These are phyloP conservation scores for Pseudocercospora vitis DNA, from an alignment of 2,329 filamentous ascomycete genomes.

Conservation along the genomic window DNA sequence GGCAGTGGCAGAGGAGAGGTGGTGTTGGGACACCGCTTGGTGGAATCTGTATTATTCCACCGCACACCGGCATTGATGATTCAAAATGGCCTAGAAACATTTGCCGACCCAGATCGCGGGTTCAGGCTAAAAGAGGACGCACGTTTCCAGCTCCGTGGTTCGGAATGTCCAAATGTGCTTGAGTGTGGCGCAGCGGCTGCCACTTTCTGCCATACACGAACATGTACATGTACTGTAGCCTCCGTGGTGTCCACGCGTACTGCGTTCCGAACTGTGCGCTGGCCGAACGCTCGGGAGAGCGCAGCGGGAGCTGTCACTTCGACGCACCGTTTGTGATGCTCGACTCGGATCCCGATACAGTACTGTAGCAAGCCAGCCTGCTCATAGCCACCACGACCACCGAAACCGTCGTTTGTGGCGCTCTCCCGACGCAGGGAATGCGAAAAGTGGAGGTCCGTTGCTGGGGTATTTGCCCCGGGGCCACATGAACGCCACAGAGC, in stretches of 20 bases:
- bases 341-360: slow-evolving; percentile 1
- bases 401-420: not conserved
- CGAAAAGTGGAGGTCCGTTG: not conserved
- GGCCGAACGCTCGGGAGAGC: not conserved
- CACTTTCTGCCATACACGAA: not conserved
- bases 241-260: not conserved
- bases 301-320: no score
- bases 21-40: not conserved
- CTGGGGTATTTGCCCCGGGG: not conserved
- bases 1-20: not conserved
- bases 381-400: no score
- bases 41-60: slow-evolving; percentile 14
- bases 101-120: not conserved
- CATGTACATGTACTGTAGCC: not conserved
- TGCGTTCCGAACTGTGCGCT: not conserved
- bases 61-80: slow-evolving; percentile 1
- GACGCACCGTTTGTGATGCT: no score
- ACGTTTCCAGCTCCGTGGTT: slow-evolving; percentile 8
- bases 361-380: no score
- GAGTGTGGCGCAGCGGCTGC: slow-evolving; percentile 3
- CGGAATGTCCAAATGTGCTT: slow-evolving; percentile 8
- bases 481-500: not conserved
- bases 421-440: not conserved
- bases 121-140: slow-evolving; percentile 11
- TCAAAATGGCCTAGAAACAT: not conserved